Evolutionary conservation across 2,329 filamentous ascomycete genomes (phyloP).

Genomic region (Penicillium palitans): DNA sequence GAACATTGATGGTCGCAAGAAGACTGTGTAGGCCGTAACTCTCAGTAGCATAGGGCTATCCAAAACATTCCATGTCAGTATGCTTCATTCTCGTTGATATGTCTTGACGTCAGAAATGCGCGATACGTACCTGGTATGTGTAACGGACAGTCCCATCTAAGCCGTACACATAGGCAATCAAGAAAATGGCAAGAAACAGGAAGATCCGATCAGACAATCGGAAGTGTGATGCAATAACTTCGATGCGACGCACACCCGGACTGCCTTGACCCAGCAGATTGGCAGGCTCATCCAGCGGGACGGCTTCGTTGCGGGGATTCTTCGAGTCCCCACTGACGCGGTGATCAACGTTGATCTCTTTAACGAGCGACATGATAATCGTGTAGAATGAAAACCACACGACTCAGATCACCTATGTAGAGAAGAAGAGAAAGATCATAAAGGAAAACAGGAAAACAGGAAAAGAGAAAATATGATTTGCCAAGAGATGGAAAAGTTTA

Average conservation of each 20-base stretch:
- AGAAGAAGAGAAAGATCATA: background rate
- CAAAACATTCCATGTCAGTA: slow-evolving; percentile 9
- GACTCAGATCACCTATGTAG: background rate
- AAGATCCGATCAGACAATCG: slow-evolving; percentile 54
- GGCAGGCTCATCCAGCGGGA: background rate
- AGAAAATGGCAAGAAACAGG: slow-evolving; percentile 62
- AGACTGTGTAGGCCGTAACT: slow-evolving; percentile 56
- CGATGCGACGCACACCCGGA: slow-evolving; percentile 61
- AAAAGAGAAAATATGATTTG: background rate
- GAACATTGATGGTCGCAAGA: slow-evolving; percentile 59
- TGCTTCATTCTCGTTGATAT: background rate
- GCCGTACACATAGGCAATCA: slow-evolving; percentile 65
- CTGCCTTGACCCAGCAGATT: slow-evolving; percentile 26
- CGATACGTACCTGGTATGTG: slow-evolving; percentile 48
- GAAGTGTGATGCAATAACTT: slow-evolving; percentile 57
- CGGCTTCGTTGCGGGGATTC: slow-evolving; percentile 3
- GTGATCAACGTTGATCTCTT: background rate
- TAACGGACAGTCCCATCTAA: slow-evolving; percentile 58
- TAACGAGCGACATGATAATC: background rate
- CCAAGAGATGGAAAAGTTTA: slow-evolving; percentile 1
- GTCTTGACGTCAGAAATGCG: background rate
- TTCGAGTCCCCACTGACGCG: slow-evolving; percentile 1
- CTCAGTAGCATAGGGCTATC: slow-evolving; percentile 55
- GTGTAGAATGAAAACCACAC: background rate
- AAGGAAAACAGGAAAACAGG: background rate